Conservation (phyloP, 2,329 filamentous ascomycete species). For the Ceratocystis harringtonii region DNA sequence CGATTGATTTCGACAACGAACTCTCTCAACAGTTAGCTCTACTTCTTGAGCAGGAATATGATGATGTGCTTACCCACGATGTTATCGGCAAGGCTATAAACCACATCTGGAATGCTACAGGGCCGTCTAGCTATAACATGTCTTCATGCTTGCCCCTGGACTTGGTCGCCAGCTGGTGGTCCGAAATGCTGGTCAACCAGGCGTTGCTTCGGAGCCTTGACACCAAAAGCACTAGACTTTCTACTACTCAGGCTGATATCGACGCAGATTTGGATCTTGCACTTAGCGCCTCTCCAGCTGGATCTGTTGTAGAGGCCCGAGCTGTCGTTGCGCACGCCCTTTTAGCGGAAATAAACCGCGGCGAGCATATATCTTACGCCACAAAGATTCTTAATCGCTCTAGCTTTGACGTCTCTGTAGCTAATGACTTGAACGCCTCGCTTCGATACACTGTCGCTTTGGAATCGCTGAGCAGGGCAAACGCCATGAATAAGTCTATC, state of each 20-base stretch:
- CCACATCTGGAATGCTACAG: slow-evolving; percentile 1
- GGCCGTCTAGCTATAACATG: slow-evolving; percentile 57
- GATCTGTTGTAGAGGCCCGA: slow-evolving; percentile 53
- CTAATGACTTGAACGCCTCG: slow-evolving; percentile 37
- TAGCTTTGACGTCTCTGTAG: background rate
- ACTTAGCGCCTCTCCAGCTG: slow-evolving; percentile 58
- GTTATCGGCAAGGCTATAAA: slow-evolving; percentile 60
- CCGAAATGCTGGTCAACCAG: slow-evolving; percentile 55
- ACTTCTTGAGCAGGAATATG: slow-evolving; percentile 64
- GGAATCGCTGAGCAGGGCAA: slow-evolving; percentile 37
- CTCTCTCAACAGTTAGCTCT: slow-evolving; percentile 63
- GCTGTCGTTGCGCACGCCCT: slow-evolving; percentile 45
- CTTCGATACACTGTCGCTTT: slow-evolving; percentile 46
- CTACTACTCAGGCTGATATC: slow-evolving; percentile 27
- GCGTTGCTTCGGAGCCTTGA: slow-evolving; percentile 50
- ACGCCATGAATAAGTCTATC: slow-evolving; percentile 25
- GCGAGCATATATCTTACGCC: slow-evolving; percentile 40
- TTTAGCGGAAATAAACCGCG: slow-evolving; percentile 38
- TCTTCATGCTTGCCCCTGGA: slow-evolving; percentile 72
- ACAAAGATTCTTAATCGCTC: slow-evolving; percentile 33
- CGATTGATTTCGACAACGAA: slow-evolving; percentile 40
- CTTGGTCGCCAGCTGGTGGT: slow-evolving; percentile 84
- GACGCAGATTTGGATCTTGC: slow-evolving; percentile 48
- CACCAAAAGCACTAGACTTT: slow-evolving; percentile 28
- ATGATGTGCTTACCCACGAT: slow-evolving; percentile 61